Conservation (phyloP, 2,329 filamentous ascomycete genomes). For the Pseudogymnoascus pannorum region DNA sequence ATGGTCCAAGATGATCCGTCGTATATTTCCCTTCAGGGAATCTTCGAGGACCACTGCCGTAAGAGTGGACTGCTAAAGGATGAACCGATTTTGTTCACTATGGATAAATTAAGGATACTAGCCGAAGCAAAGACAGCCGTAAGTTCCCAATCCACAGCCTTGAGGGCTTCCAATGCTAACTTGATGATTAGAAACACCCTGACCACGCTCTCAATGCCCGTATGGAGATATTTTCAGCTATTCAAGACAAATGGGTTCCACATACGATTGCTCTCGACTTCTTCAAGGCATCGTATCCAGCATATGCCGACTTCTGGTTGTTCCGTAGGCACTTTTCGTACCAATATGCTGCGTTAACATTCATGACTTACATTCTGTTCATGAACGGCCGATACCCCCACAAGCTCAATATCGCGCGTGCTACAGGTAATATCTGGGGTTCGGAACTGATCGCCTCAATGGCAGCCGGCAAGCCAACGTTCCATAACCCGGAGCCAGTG, state of each 20-base stretch:
- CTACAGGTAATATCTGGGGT: constrained; percentile 90
- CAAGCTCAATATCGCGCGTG: constrained; percentile 86
- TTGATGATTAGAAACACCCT: constrained; percentile 49
- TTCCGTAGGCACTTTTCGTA: constrained; percentile 97
- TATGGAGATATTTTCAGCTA: constrained; percentile 87
- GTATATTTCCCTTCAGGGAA: constrained; percentile 86
- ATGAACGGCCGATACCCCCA: constrained; percentile 94
- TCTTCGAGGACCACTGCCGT: constrained; percentile 95
- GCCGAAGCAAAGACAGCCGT: constrained; percentile 36
- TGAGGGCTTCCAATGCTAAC: constrained; percentile 24
- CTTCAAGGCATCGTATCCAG: constrained; percentile 80
- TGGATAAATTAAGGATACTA: constrained; percentile 82
- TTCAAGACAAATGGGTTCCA: constrained; percentile 89
- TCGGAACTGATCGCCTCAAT: constrained; percentile 89
- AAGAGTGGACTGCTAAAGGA: constrained; percentile 85
- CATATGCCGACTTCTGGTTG: constrained; percentile 93
- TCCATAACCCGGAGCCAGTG: constrained; percentile 91
- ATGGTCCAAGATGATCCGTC: constrained; percentile 94
- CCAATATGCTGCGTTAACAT: constrained; percentile 88
- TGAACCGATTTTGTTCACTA: constrained; percentile 87
- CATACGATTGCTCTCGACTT: constrained; percentile 76
- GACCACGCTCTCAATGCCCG: constrained; percentile 67
- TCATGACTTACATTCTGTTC: constrained; percentile 98
- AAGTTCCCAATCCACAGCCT: not conserved
- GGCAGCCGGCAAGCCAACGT: constrained; percentile 74